Evolutionary conservation across 768 basidiomycete genomes (phyloP), one percentile per base, ranked within the genome.

Genomic region (Sarcomyxa edulis): DNA sequence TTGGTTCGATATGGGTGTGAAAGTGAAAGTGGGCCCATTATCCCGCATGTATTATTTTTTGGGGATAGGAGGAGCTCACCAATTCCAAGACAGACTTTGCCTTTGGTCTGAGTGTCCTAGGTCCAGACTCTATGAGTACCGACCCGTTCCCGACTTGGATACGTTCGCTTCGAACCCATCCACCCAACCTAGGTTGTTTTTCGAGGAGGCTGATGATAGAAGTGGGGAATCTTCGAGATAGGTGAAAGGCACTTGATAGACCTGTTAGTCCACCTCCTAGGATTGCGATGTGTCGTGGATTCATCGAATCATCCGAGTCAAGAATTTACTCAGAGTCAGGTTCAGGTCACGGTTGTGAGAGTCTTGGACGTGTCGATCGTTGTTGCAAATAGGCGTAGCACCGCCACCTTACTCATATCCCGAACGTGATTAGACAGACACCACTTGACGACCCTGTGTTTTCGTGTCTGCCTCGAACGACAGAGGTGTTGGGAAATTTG

Each of bases 201-300:
- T 97, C 93, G 19, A 94, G 46, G 9, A 98, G 51, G 1, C 78
- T 73, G 42, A 96, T 75, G 7, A 60, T 64, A 1, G 74, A 48
- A 7, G 56, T 47, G 0, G 84, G 81, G 46, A 85, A 83, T 5
- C 72, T 69, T 37, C 81, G 65, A 7, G 85, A 66, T 6, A 91
- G 74, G 55, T 89, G 76, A 55, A 82, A 90, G 4, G 91, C 85
- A 11, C 87, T 73, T 0, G 87, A 81, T 8, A 94, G 74, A 11
- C 92, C 92, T 0, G 84, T 73, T 22, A 94, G 64, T 6, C 91
- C 91, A 2, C 84, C 88, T 1, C 91, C 92, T 14, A 93, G 62
- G 42, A 93, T 58, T 11, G 78, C 76, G 37, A 92, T 75, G 48
- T 69, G 61, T 24, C 42, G 42, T 23, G 52, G 51, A 34, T 44